These are phyloP conservation scores for Daldinia bambusicola DNA, from an alignment of 495 filamentous ascomycete species.

Conservation along the genomic window DNA sequence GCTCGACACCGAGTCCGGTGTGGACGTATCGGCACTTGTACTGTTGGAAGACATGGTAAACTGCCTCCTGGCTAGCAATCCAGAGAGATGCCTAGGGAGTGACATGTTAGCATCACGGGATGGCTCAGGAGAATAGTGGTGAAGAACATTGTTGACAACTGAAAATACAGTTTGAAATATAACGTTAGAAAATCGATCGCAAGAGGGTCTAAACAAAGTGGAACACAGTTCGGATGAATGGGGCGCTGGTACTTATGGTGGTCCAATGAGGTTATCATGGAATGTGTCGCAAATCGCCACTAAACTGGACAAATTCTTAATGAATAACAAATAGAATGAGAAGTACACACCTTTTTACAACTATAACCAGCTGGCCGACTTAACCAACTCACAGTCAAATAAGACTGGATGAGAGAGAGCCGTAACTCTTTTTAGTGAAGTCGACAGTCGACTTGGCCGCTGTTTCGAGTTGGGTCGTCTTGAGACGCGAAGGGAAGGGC, in stretches of 20 bases:
- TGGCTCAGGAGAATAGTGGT: conserved; percentile 9
- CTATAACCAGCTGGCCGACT: conserved; percentile 23
- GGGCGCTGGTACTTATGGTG: conserved; percentile 27
- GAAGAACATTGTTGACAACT: conserved; percentile 20
- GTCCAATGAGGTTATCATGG: conserved; percentile 46
- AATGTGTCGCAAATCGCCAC: conserved; percentile 43
- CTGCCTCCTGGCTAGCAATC: conserved; percentile 48
- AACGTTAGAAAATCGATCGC: not conserved
- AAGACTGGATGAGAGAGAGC: conserved; percentile 40
- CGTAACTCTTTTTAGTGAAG: conserved; percentile 21
- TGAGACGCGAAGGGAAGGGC: conserved; percentile 41
- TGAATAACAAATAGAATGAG: conserved; percentile 18
- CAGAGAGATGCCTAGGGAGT: conserved; percentile 48
- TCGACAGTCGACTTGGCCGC: conserved; percentile 34
- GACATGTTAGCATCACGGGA: conserved; percentile 54
- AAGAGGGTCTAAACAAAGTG: conserved; percentile 24
- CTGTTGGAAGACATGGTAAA: conserved; percentile 60
- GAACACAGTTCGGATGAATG: conserved; percentile 35
- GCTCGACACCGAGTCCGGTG: conserved; percentile 40
- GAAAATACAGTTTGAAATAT: conserved; percentile 1
- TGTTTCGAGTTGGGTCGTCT: conserved; percentile 42
- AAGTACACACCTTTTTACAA: conserved; percentile 26
- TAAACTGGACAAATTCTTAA: conserved; percentile 25
- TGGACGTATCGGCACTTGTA: conserved; percentile 51
- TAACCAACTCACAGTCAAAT: conserved; percentile 25